A percentile compares a stretch with the other conserved stretches of the same genome.
These are phyloP conservation scores for Lipomyces orientalis DNA, from an alignment of 805 yeast species.

Conservation along the genomic window DNA sequence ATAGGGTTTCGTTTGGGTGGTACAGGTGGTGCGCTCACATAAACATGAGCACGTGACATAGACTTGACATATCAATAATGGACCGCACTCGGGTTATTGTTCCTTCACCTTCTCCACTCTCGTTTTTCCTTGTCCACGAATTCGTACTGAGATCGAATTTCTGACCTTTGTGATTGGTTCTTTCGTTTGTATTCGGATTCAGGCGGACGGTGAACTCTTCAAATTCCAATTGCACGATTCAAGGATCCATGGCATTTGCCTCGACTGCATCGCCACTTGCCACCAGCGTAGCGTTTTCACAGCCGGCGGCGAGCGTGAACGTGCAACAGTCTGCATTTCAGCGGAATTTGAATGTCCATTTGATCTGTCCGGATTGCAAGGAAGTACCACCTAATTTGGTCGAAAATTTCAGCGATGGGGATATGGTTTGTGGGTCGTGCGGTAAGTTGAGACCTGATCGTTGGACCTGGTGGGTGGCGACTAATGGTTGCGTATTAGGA, in stretches of 20 bases:
- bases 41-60: not conserved
- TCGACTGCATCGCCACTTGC: not conserved
- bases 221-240: not conserved
- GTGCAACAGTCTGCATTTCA: slow-evolving; percentile 31
- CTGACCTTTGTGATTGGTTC: not conserved
- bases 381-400: slow-evolving; percentile 93
- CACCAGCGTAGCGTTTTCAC: slow-evolving; percentile 1
- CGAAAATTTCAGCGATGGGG: slow-evolving; percentile 95
- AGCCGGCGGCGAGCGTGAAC: slow-evolving; percentile 1
- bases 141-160: not conserved
- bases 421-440: slow-evolving; percentile 94
- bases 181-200: not conserved
- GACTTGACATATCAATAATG: not conserved
- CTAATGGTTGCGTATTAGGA: slow-evolving; percentile 15
- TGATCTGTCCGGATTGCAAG: slow-evolving; percentile 95
- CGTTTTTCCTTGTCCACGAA: not conserved
- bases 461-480: not conserved
- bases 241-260: not conserved
- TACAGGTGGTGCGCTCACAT: not conserved
- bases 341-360: slow-evolving; percentile 74
- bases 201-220: not conserved
- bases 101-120: not conserved
- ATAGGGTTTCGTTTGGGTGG: slow-evolving; percentile 12
- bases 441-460: slow-evolving; percentile 53
- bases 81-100: not conserved